Conservation (phyloP, 106 monocot genomes). For the Dioscorea alata region DNA sequence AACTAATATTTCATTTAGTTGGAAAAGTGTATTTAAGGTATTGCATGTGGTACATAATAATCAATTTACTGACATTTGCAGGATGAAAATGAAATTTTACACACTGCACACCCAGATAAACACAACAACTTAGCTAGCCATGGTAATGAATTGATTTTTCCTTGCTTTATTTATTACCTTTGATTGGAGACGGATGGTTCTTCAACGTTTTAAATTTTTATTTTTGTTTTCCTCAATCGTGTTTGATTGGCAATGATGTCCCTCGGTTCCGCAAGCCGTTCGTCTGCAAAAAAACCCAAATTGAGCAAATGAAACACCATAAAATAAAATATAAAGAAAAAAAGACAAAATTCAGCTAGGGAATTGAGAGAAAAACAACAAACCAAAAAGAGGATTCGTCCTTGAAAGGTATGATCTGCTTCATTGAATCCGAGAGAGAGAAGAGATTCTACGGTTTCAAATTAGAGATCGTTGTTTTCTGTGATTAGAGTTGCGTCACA, state of each 20-base stretch:
- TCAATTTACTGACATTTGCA: constrained; percentile 2
- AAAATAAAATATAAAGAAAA: not conserved
- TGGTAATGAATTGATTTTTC: constrained; percentile 1
- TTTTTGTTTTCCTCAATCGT: too few relatives aligned
- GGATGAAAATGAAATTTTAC: not conserved
- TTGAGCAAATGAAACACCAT: not conserved
- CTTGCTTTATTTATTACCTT: not conserved
- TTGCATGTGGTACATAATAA: not conserved
- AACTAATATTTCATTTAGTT: not conserved
- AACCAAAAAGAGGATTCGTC: constrained; percentile 66
- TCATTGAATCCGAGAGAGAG: constrained; percentile 13
- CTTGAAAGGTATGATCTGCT: constrained; percentile 47
- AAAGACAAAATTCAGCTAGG: not conserved
- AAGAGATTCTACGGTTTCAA: constrained; percentile 3
- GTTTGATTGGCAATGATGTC: constrained; percentile 53
- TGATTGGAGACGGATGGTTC: not conserved
- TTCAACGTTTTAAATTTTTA: too few relatives aligned
- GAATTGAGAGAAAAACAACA: constrained; percentile 6
- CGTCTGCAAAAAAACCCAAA: constrained; percentile 29
- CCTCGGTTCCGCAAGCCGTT: constrained; percentile 50
- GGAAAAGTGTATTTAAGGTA: not conserved
- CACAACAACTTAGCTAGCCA: not conserved
- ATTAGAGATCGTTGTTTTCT: too few relatives aligned
- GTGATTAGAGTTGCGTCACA: too few relatives aligned
- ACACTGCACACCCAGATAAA: not conserved